Base-by-base conservation (phyloP, 2,329 filamentous ascomycete species). In the Cytospora paraplurivora region DNA sequence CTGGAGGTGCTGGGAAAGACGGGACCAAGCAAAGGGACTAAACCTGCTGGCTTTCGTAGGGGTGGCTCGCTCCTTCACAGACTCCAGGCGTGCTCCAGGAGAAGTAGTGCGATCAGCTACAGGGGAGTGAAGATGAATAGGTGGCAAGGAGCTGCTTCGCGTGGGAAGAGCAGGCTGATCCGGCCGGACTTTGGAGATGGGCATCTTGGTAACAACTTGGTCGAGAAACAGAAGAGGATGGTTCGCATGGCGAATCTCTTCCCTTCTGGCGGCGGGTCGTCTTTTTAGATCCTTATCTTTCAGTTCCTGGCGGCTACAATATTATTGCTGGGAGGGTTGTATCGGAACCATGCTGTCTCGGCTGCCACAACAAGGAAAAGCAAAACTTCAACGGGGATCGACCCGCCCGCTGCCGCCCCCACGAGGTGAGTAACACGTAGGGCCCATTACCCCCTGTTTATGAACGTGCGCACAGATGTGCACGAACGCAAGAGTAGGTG, bases 1-100 rank as follows among this genome's bases (percentile, higher is more conserved):
- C 38, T 59, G 59, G 19, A 55, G 50, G 10, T 59, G 52, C 12
- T 44, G 33, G 7, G 63, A 41, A 7, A 65, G 50, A 27, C 41
- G 47, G 13, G 17, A 21, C 62, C 62, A 64, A 17, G 49, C 17
- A 8, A 64, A 57, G 5, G 1, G 3, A n/a, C n/a, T 33, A 1
- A 7, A 7, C 11, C 11, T 27, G 5, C 41, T 55, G 47, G 32
- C 15, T 1, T 55, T 44, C 51, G 10, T 61, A 4, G n/a, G 15
- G 5, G 27, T 12, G 21, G 3, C 7, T 3, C n/a, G 19, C 37
- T 33, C 21, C 15, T 13, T 21, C n/a, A 50, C 13, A 32, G 21
- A n/a, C 32, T 32, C 27, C 34, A 34, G 10, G 38, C 1, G 1
- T 32, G 11, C 15, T 41, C 35, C 11, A 53, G 15, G 13, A 53